Percentiles rank a stretch among this genome's conserved stretches.
These are phyloP conservation scores for Fusarium chlamydosporum DNA, from an alignment of 2,329 filamentous ascomycete species.

Conservation along the genomic window DNA sequence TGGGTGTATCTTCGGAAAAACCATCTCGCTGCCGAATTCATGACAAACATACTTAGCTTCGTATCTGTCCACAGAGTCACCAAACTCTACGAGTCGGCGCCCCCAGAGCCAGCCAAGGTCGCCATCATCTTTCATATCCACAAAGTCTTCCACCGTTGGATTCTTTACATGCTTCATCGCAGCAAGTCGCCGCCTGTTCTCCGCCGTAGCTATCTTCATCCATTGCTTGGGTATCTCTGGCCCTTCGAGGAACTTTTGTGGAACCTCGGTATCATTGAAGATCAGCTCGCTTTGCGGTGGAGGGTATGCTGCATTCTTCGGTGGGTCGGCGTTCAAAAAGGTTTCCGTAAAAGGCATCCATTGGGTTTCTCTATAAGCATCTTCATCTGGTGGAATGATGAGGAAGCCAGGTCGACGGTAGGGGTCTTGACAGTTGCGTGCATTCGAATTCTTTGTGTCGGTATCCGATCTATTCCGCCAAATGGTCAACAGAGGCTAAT, in stretches of 20 bases:
- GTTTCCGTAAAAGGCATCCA: constrained; percentile 9
- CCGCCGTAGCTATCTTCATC: constrained; percentile 2
- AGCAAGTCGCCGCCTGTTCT: not conserved
- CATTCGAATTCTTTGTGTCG: too few relatives aligned
- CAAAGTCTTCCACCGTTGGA: not conserved
- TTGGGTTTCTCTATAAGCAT: constrained; percentile 1
- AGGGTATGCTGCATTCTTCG: constrained; percentile 8
- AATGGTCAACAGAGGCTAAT: too few relatives aligned
- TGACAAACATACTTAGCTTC: constrained; percentile 7
- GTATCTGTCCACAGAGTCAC: constrained; percentile 16
- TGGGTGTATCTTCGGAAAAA: not conserved
- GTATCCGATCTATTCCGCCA: too few relatives aligned
- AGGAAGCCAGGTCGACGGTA: constrained; percentile 5
- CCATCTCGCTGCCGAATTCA: constrained; percentile 15
- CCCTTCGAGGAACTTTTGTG: not conserved
- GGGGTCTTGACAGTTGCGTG: constrained; percentile 9
- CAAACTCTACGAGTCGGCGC: constrained; percentile 2
- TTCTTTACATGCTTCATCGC: not conserved
- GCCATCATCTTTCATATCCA: constrained; percentile 4
- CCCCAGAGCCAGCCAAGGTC: constrained; percentile 17
- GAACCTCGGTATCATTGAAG: constrained; percentile 12
- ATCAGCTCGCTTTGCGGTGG: not conserved
- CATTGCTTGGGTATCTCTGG: constrained; percentile 2
- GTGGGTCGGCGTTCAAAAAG: not conserved
- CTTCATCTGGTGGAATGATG: not conserved